Evolutionary conservation across 805 yeast species (phyloP).

Genomic region (Cyberlindnera japonica): DNA sequence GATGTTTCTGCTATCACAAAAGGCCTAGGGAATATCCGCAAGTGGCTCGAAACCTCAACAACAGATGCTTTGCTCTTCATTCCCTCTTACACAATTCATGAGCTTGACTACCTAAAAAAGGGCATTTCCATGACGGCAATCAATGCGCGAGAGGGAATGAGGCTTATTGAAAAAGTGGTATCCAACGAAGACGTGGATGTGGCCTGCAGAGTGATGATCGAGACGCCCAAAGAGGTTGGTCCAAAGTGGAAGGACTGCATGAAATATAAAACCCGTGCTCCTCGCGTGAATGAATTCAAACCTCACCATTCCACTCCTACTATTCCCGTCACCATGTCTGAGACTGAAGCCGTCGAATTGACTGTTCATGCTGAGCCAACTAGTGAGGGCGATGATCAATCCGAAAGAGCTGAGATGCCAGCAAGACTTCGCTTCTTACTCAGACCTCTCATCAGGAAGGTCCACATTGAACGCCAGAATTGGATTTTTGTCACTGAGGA

Average conservation of each 20-base stretch:
- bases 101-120: conserved; percentile 54
- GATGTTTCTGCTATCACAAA: conserved; percentile 68
- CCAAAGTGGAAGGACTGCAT: conserved; percentile 49
- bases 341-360: conserved; percentile 10
- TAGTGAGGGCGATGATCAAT: conserved; percentile 1
- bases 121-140: conserved; percentile 53
- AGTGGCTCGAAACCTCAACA: conserved; percentile 47
- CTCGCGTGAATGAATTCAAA: conserved; percentile 44
- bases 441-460: conserved; percentile 55
- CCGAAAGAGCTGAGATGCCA: conserved; percentile 41
- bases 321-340: conserved; percentile 9
- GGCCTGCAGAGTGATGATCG: conserved; percentile 30
- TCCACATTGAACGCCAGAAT: conserved; percentile 34
- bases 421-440: conserved; percentile 49
- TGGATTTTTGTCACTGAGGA: conserved; percentile 69
- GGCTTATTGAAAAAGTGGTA: conserved; percentile 49
- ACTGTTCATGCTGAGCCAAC: not conserved
- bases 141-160: conserved; percentile 63
- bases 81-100: conserved; percentile 55
- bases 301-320: conserved; percentile 3
- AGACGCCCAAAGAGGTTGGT: conserved; percentile 41
- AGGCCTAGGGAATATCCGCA: conserved; percentile 63
- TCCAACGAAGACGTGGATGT: conserved; percentile 15
- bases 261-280: conserved; percentile 42
- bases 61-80: conserved; percentile 41